Evolutionary conservation across 169 alveolate species (phyloP).

Genomic region (Cryptosporidium ryanae): DNA sequence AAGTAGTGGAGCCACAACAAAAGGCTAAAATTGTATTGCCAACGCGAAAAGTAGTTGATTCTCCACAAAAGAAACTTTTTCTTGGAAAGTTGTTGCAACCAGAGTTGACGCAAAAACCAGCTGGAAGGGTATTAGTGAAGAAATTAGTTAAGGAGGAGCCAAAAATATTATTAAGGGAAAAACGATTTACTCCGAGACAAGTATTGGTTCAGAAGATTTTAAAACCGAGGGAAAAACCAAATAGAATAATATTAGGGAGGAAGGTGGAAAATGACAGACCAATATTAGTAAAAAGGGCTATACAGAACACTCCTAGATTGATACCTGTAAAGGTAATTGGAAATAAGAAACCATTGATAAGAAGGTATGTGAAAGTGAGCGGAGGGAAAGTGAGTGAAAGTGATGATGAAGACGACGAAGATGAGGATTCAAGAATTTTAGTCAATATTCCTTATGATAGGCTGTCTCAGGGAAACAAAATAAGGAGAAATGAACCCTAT

Average conservation of each 20-base stretch:
- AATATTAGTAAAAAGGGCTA: slow-evolving; percentile 4
- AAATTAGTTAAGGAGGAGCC: no score
- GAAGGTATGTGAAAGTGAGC: slow-evolving; percentile 1
- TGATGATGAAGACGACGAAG: slow-evolving; percentile 19
- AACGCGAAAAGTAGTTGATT: no score
- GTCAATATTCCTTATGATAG: background rate
- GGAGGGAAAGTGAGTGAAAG: background rate
- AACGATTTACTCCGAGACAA: no score
- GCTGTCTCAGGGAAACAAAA: background rate
- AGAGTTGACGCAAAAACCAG: no score
- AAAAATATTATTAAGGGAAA: no score
- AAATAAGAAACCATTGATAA: background rate
- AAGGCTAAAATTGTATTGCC: no score
- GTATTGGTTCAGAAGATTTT: background rate
- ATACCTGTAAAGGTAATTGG: background rate
- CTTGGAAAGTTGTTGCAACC: no score
- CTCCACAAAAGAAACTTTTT: no score
- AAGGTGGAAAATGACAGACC: background rate
- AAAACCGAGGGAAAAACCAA: background rate
- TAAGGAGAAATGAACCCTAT: slow-evolving; percentile 55
- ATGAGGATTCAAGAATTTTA: background rate
- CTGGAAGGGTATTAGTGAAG: no score
- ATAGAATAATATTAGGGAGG: background rate
- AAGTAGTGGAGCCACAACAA: no score
- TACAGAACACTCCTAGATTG: background rate